These are phyloP conservation scores for Helianthus tuberosus DNA, from an alignment of 129 eudicot genomes.

Conservation along the genomic window DNA sequence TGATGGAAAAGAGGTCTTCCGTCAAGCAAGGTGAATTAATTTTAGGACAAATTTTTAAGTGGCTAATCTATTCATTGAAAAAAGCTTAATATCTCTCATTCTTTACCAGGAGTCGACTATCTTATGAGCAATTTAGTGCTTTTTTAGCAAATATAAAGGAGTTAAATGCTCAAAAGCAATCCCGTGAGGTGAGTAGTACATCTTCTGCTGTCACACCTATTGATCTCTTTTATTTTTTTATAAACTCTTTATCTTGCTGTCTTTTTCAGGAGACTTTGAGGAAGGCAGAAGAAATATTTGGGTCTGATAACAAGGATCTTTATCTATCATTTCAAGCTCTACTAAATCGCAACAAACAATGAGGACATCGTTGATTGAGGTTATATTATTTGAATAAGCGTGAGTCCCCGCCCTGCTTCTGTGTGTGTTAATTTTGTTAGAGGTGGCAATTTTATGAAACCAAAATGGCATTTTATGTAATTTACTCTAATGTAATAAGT, in stretches of 20 bases:
- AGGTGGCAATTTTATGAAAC: neutral
- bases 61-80: neutral
- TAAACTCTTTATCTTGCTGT: neutral
- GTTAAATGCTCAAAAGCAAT: constrained; percentile 85
- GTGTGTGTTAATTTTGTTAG: constrained; percentile 1
- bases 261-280: constrained; percentile 80
- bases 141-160: constrained; percentile 93
- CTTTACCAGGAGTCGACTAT: constrained; percentile 78
- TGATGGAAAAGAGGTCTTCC: constrained; percentile 97
- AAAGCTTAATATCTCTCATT: constrained; percentile 19
- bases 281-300: constrained; percentile 96
- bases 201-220: constrained; percentile 12
- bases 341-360: constrained; percentile 76
- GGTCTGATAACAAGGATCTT: constrained; percentile 85
- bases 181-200: constrained; percentile 78
- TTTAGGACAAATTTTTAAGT: neutral
- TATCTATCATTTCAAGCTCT: constrained; percentile 85
- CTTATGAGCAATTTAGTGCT: constrained; percentile 95
- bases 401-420: constrained; percentile 10
- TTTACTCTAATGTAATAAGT: neutral
- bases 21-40: constrained; percentile 82
- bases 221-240: neutral
- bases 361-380: constrained; percentile 14
- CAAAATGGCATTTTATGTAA: neutral
- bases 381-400: constrained; percentile 20